These are phyloP conservation scores for Lentinus tigrinus DNA, from an alignment of 768 basidiomycete genomes.

Conservation along the genomic window DNA sequence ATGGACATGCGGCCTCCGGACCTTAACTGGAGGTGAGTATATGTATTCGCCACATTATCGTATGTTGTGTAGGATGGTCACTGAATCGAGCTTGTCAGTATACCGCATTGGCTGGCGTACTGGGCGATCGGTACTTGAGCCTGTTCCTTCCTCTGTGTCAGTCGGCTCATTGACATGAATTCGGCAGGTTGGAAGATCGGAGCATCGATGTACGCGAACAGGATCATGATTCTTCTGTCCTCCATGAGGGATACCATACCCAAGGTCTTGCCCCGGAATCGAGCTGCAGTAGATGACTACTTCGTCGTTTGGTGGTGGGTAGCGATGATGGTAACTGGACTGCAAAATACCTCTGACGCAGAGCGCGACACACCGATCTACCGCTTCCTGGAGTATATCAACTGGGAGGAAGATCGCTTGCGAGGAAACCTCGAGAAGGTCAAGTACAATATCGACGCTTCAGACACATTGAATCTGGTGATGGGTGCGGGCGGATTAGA, in stretches of 20 bases:
- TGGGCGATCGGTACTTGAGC: constrained; percentile 34
- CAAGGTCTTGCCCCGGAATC: constrained; percentile 18
- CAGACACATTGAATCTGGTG: constrained; percentile 28
- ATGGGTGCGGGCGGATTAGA: constrained; percentile 28
- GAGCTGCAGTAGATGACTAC: constrained; percentile 27
- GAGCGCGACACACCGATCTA: not conserved
- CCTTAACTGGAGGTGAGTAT: constrained; percentile 27
- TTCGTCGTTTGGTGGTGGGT: constrained; percentile 17
- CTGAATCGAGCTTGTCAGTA: constrained; percentile 5
- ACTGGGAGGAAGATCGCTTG: constrained; percentile 27
- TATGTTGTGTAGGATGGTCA: not conserved
- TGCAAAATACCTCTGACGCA: not conserved
- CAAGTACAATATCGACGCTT: constrained; percentile 28
- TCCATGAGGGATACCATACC: constrained; percentile 9
- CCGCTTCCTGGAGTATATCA: constrained; percentile 22
- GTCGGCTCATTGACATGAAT: not conserved
- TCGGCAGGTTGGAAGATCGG: constrained; percentile 24
- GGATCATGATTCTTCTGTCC: constrained; percentile 11
- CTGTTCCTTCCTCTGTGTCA: not conserved
- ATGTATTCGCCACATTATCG: too few relatives aligned
- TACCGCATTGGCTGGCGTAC: constrained; percentile 34
- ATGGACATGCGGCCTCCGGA: constrained; percentile 26
- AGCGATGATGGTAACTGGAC: not conserved
- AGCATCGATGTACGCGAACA: constrained; percentile 4
- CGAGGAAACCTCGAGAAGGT: constrained; percentile 23